phyloP scores from a whole-genome alignment of 116 monocot species.

The Zostera marina region DNA sequence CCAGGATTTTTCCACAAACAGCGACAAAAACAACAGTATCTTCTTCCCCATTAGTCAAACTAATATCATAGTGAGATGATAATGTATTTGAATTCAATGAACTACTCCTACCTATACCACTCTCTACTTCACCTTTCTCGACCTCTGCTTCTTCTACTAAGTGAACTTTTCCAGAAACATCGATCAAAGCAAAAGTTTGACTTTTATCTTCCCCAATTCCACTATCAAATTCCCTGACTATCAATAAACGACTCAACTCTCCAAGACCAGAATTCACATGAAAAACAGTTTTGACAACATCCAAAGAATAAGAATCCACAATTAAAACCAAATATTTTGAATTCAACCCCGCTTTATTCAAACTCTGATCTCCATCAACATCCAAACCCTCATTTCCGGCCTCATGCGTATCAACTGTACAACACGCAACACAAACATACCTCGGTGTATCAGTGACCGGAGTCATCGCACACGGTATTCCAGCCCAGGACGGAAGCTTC shows the following conservation, averaged over 20 bases:
- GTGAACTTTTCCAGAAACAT: conserved; percentile 35
- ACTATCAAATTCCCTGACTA: conserved; percentile 11
- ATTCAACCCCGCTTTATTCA: conserved; percentile 3
- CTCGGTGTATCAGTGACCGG: conserved; percentile 18
- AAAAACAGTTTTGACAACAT: conserved; percentile 34
- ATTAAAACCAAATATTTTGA: conserved; percentile 33
- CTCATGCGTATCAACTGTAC: background rate
- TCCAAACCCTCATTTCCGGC: background rate
- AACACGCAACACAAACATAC: conserved; percentile 37
- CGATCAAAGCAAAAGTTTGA: conserved; percentile 24
- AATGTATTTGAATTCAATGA: background rate
- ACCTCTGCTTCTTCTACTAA: conserved; percentile 15
- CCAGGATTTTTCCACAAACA: conserved; percentile 27
- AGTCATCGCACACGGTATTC: conserved; percentile 21
- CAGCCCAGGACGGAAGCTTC: conserved; percentile 52
- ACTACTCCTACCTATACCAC: conserved; percentile 5
- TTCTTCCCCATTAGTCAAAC: conserved; percentile 5
- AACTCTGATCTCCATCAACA: background rate
- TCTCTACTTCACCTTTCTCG: conserved; percentile 18
- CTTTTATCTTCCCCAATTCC: conserved; percentile 5
- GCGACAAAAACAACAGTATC: conserved; percentile 15
- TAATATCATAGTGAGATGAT: conserved; percentile 12
- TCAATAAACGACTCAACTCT: conserved; percentile 15
- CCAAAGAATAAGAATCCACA: conserved; percentile 43
- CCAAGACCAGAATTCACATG: conserved; percentile 32